Evolutionary conservation across 1,139 yeast species (phyloP), one percentile per base, ranked within the genome.

Genomic region (Debaryomyces subglobosus): DNA sequence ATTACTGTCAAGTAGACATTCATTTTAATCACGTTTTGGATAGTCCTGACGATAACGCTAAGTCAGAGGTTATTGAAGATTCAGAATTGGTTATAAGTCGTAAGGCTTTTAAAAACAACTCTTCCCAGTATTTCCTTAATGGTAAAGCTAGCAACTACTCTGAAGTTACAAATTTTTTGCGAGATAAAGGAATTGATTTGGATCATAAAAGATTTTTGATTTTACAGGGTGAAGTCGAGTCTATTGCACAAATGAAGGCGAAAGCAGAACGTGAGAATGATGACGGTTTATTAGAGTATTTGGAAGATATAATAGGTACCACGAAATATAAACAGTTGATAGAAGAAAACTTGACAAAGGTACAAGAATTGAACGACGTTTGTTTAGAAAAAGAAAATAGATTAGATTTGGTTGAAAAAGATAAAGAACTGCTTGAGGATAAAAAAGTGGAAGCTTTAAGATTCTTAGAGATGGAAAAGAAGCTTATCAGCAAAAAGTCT

Each of bases 171-270:
- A 72, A 72, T 1, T 71, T 89, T 36, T 74, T 95, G 48, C 83
- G 84, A 52, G 84, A 80, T n/a, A 84, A 90, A 59, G 99, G 99
- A 1, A 88, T 95, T 49, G 99, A 95, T 68, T 75, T 95, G 54
- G 96, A 92, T 60, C 99, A 95, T 65, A 94, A 95, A 62, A 77
- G 99, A 57, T 95, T 95, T 60, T 77, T 95, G 57, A 95, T 95
- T 62, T 74, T 95, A 40, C 99, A 95, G 69, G 99, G 99, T 60
- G 99, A 95, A 65, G 99, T 95, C 35, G 99, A 95, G 68, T 87
- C 94, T 50, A 95, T 95, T 62, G 97, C 99, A 0, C 98, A 94
- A 65, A 95, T 95, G 99, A 92, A 92, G 62, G 89, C 99, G 8
- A 94, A 94, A 62, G 98, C 97, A 0, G 98, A 94, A 60, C 82